These are phyloP conservation scores for Apiosordaria backusii DNA, from an alignment of 495 filamentous ascomycete species.

Conservation along the genomic window DNA sequence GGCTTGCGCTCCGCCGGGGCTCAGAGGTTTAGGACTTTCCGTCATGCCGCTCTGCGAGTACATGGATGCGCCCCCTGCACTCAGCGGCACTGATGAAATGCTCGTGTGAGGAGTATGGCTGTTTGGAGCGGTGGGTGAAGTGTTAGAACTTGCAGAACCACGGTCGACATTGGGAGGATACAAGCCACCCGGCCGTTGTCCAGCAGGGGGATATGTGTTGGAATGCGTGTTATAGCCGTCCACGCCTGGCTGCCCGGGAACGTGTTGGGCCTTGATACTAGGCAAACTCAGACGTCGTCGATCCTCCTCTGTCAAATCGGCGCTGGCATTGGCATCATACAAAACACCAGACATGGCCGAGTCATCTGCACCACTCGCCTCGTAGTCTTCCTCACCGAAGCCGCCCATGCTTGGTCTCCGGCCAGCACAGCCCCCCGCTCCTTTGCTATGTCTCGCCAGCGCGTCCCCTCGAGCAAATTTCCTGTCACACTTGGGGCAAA, in stretches of 20 bases:
- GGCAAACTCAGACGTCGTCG: constrained; percentile 59
- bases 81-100: constrained; percentile 46
- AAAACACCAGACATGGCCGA: constrained; percentile 74
- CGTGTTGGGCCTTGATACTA: constrained; percentile 68
- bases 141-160: constrained; percentile 52
- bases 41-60: constrained; percentile 72
- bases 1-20: constrained; percentile 52
- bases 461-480: constrained; percentile 95
- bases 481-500: constrained; percentile 88
- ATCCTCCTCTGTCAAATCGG: constrained; percentile 49
- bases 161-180: constrained; percentile 58
- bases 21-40: constrained; percentile 83
- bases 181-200: constrained; percentile 49
- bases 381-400: constrained; percentile 77
- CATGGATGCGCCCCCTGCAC: constrained; percentile 53
- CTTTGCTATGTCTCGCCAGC: constrained; percentile 90
- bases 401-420: constrained; percentile 82
- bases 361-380: constrained; percentile 55
- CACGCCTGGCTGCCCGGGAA: constrained; percentile 46
- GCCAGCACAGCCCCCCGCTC: constrained; percentile 92
- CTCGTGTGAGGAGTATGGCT: constrained; percentile 48
- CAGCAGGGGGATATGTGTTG: constrained; percentile 76
- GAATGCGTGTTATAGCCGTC: constrained; percentile 45
- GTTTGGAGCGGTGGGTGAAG: constrained; percentile 41
- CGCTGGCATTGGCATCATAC: constrained; percentile 60